These are phyloP conservation scores for Tricholoma sp. DNA, from an alignment of 768 basidiomycete species.

Conservation along the genomic window DNA sequence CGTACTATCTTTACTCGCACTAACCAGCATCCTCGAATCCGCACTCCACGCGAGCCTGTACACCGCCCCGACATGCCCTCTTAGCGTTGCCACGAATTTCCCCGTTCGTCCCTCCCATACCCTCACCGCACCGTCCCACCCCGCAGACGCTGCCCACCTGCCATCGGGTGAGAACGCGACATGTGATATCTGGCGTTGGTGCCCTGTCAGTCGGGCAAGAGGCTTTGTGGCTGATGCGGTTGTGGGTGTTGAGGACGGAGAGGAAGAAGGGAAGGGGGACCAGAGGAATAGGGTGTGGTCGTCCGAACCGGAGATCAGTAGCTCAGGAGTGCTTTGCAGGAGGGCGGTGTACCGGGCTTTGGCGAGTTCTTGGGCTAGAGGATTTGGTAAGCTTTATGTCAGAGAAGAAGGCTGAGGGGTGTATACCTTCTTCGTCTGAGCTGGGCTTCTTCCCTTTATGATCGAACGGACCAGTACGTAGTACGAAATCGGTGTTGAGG, in stretches of 20 bases:
- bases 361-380: conserved; percentile 71
- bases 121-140: conserved; percentile 71
- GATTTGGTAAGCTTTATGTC: not conserved
- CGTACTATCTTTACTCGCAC: conserved; percentile 94
- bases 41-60: conserved; percentile 95
- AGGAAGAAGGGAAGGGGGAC: conserved; percentile 66
- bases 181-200: conserved; percentile 92
- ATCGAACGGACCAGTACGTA: conserved; percentile 94
- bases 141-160: conserved; percentile 84
- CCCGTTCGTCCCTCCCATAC: conserved; percentile 85
- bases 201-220: conserved; percentile 77
- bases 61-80: conserved; percentile 93
- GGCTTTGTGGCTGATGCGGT: conserved; percentile 28
- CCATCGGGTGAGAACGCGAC: conserved; percentile 96
- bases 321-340: conserved; percentile 63
- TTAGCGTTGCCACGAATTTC: conserved; percentile 84
- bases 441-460: conserved; percentile 75
- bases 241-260: conserved; percentile 1
- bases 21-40: conserved; percentile 87
- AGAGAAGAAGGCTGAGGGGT: not conserved
- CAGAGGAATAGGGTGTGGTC: conserved; percentile 98
- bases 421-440: conserved; percentile 77
- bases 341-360: conserved; percentile 72
- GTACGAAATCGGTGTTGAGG: conserved; percentile 90
- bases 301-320: conserved; percentile 93